Base-by-base conservation (phyloP, 176 grass and related monocot genomes). In the Cymbopogon citratus region DNA sequence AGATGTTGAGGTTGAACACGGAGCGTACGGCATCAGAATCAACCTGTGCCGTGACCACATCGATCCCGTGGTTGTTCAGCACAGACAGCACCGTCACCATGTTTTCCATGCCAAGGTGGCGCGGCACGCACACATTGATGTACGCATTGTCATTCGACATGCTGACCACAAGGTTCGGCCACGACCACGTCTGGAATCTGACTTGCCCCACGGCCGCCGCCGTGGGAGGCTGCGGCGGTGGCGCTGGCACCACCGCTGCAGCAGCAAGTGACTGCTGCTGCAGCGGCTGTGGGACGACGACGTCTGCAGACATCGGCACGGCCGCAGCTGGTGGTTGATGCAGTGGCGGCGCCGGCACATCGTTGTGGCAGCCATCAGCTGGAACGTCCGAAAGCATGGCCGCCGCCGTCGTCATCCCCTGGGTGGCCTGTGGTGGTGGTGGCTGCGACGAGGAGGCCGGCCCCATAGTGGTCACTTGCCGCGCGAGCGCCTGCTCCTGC, bases 161-260 rank as follows among this genome's bases (percentile, higher is more conserved):
- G 78, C 68, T 94, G 2, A 98, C 63, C 59, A 87, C 88, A 1
- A 91, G 81, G 51, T 92, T 98, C 2, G 83, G 71, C 12, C 80
- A 89, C 0, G 90, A 83, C 90, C 88, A 97, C 0, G 92, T 92
- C 78, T 86, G 88, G 12, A 98, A 73, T 26, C 85, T 69, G 15
- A 23, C 70, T 10, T 64, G 35, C 4, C 40, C 63, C n/a, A n/a
- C n/a, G 11, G 63, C 27, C 5, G 89, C 52, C 5, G 38, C 75
- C 21, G 24, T 18, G n/a, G 26, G 26, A 2, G 19, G 54, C 8
- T 18, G 27, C 15, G 16, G 46, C 0, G 51, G 73, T 13, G 21
- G 51, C 73, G n/a, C n/a, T n/a, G n/a, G n/a, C n/a, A n/a, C n/a
- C n/a, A n/a, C 9, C 11, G 11, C 9, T 2, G 21, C 29, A 0